Base-by-base conservation (phyloP, 2,329 filamentous ascomycete genomes). In the Xylaria sp. region DNA sequence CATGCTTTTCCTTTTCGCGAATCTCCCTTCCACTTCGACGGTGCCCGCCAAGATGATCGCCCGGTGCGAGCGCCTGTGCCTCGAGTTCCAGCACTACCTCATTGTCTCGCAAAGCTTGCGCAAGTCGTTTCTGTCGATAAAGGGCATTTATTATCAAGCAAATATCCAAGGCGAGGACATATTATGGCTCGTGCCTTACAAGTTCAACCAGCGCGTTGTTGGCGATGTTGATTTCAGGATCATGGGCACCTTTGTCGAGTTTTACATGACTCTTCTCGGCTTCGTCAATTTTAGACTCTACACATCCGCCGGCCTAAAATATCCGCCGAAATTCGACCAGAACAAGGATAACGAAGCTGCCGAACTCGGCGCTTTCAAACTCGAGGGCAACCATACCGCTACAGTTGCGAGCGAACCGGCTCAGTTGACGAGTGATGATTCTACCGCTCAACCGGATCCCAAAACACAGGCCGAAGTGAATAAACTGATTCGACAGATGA, bases 71-170 rank as follows among this genome's bases (percentile, higher is more conserved):
- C 91, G 94, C 65, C 85, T 99, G 64, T 95, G 92, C 76, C 91
- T 95, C 81, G 96, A 99, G 84, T 99, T 99, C 82, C 92, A 98
- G 83, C 96, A 98, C 85, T 99, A 97, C 82, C 87, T 99, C 72
- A 99, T 99, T 79, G 89, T 91, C 56, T 97, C 95, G 51, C 90
- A 97, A 82, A 94, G 93, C 76, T 84, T 99, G 75, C 92, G 93
- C 78, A 98, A 98, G 84, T 97, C 94, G 0, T 99, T 99, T 85
- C 84, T 99, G 73, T 97, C 94, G 1, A 98, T 99, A 83, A 99
- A 99, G 87, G 96, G 96, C 71, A 98, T 99, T 78, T 99, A 99
- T 85, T 99, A 98, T 83, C 95, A 98, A 84, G 96, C 95, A 28
- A 98, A 91, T 61, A 97, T 99, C 71, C 94, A 98, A 81, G 96